A percentile compares a stretch with the other conserved stretches of the same genome.
phyloP scores from a whole-genome alignment of 2,329 filamentous ascomycete genomes.

The Alternaria metachromatica region DNA sequence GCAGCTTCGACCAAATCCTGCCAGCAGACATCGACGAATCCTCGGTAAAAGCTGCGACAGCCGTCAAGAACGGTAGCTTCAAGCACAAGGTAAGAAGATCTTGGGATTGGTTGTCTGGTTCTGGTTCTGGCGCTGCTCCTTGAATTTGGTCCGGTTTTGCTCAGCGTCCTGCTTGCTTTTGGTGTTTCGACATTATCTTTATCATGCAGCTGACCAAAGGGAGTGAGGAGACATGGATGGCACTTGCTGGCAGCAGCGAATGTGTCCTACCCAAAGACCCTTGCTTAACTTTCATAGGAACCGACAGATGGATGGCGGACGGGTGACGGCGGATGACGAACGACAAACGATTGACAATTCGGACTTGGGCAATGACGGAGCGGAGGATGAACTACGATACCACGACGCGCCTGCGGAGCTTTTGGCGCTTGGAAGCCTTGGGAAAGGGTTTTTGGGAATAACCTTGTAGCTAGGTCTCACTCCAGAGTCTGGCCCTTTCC shows the following conservation, averaged over 20 bases:
- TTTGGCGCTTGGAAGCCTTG: not conserved
- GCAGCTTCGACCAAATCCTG: constrained; percentile 20
- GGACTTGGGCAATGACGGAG: not conserved
- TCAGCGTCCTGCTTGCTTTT: not conserved
- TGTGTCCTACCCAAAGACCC: not conserved
- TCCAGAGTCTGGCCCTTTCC: not conserved
- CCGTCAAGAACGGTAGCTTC: constrained; percentile 1
- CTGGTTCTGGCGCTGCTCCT: constrained; percentile 9
- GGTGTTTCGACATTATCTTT: not conserved
- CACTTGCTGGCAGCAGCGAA: not conserved
- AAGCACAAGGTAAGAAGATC: constrained; percentile 26
- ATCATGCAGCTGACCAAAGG: constrained; percentile 7
- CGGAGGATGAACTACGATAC: not conserved
- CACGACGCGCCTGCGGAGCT: not conserved
- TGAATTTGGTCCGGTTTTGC: not conserved
- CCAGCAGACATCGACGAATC: not conserved
- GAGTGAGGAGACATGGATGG: constrained; percentile 8
- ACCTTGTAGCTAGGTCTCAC: not conserved
- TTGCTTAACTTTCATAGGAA: not conserved
- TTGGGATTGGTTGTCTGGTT: constrained; percentile 17
- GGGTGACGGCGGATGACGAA: not conserved
- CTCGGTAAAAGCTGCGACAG: not conserved
- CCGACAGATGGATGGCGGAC: not conserved
- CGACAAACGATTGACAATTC: not conserved
- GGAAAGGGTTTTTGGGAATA: not conserved